Conservation (phyloP, 2,329 filamentous ascomycete species). For the Colletotrichum trifolii region DNA sequence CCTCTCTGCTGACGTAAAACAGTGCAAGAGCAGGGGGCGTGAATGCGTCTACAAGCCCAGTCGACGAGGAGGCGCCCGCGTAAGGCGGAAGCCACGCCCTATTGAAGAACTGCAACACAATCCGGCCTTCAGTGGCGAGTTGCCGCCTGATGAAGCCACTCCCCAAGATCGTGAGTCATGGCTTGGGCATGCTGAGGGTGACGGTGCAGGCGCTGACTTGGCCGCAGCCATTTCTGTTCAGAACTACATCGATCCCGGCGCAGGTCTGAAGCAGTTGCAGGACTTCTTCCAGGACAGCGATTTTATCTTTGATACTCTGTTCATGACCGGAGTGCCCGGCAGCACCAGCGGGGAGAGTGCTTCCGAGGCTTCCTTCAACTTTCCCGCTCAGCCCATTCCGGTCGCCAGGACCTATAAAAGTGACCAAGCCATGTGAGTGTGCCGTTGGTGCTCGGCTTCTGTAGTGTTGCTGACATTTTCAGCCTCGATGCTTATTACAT, state of each 20-base stretch:
- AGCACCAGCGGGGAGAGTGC: conserved; percentile 34
- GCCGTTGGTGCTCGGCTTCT: neutral
- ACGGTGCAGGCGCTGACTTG: conserved; percentile 19
- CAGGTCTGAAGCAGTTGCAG: conserved; percentile 58
- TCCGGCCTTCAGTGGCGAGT: conserved; percentile 41
- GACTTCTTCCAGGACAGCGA: conserved; percentile 59
- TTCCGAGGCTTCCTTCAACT: conserved; percentile 34
- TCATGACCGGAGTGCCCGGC: conserved; percentile 42
- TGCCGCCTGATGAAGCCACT: conserved; percentile 42
- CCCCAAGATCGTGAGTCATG: conserved; percentile 44
- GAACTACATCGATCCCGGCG: conserved; percentile 58
- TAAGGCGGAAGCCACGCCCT: conserved; percentile 50
- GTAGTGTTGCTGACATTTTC: neutral
- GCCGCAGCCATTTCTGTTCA: conserved; percentile 47
- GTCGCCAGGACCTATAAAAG: conserved; percentile 55
- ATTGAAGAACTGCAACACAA: conserved; percentile 38
- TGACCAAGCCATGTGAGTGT: conserved; percentile 53
- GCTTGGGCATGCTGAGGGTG: neutral
- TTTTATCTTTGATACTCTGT: conserved; percentile 58
- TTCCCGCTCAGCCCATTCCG: conserved; percentile 39
- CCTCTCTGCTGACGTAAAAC: conserved; percentile 35
- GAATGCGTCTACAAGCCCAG: conserved; percentile 57
- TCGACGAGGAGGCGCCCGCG: conserved; percentile 55
- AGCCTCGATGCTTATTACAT: conserved; percentile 62
- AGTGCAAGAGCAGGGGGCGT: conserved; percentile 53